These are phyloP conservation scores for Zygosaccharomyces gambellarensis DNA, from an alignment of 805 yeast species.

Conservation along the genomic window DNA sequence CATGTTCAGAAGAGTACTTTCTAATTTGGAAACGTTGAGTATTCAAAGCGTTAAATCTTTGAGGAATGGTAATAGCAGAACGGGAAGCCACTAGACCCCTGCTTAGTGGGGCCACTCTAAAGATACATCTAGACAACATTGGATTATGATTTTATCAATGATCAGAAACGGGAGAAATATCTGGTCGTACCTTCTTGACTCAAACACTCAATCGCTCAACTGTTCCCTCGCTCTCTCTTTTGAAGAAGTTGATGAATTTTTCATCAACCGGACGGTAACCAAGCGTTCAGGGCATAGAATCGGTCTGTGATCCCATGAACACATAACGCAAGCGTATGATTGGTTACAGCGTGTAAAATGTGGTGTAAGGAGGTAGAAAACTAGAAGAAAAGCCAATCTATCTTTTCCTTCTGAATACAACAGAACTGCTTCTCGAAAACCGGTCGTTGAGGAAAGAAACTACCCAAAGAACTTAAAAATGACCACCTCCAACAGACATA, in stretches of 20 bases:
- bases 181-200: neutral
- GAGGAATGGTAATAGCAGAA: conserved; percentile 2
- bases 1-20: conserved; percentile 74
- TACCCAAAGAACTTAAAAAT: too few relatives aligned
- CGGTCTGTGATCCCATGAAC: neutral
- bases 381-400: too few relatives aligned
- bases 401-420: neutral
- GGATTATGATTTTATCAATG: neutral
- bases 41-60: conserved; percentile 2
- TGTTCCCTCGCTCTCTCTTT: neutral
- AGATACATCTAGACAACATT: conserved; percentile 28
- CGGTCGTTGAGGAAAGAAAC: neutral
- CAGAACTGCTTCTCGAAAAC: neutral
- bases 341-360: neutral
- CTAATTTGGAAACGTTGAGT: conserved; percentile 37
- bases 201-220: neutral
- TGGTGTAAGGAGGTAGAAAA: neutral
- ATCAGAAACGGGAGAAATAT: neutral
- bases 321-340: conserved; percentile 3
- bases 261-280: neutral
- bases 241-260: neutral
- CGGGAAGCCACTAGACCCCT: conserved; percentile 6
- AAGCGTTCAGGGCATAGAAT: neutral
- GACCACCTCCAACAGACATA: too few relatives aligned
- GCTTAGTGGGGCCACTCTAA: conserved; percentile 11